These are phyloP conservation scores for Protomyces gravidus DNA, from an alignment of 1,139 yeast genomes.

Conservation along the genomic window DNA sequence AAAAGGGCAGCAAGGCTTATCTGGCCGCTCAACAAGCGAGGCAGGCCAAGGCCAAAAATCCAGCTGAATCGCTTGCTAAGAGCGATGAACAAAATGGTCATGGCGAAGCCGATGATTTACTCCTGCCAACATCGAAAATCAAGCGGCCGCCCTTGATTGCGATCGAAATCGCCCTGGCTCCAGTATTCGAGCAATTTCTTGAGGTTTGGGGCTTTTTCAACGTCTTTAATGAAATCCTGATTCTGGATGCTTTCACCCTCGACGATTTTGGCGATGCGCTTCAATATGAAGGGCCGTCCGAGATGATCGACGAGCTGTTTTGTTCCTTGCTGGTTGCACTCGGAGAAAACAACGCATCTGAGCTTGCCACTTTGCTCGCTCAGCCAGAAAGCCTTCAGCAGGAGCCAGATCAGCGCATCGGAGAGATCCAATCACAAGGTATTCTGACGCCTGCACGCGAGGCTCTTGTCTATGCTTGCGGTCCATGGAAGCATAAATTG, in stretches of 20 bases:
- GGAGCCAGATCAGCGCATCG: slow-evolving; percentile 34
- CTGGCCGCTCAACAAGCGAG: slow-evolving; percentile 30
- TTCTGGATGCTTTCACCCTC: slow-evolving; percentile 68
- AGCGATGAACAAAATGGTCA: background rate
- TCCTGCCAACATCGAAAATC: slow-evolving; percentile 23
- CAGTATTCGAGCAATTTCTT: slow-evolving; percentile 40
- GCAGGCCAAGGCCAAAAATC: slow-evolving; percentile 14
- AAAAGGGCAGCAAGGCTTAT: slow-evolving; percentile 33
- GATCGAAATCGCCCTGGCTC: slow-evolving; percentile 28
- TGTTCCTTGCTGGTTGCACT: slow-evolving; percentile 49
- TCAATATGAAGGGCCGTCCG: slow-evolving; percentile 51
- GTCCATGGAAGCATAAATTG: slow-evolving; percentile 58
- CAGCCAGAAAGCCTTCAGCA: slow-evolving; percentile 32
- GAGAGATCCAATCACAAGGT: background rate
- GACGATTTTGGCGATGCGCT: slow-evolving; percentile 70
- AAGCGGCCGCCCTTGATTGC: slow-evolving; percentile 34
- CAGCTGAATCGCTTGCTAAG: background rate
- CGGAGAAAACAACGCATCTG: slow-evolving; percentile 36
- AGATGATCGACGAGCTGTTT: slow-evolving; percentile 64
- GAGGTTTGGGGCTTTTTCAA: slow-evolving; percentile 75
- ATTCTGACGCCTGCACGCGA: slow-evolving; percentile 8
- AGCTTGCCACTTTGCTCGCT: slow-evolving; percentile 27
- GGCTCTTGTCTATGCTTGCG: slow-evolving; percentile 28
- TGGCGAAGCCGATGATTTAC: slow-evolving; percentile 32
- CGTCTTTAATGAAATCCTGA: slow-evolving; percentile 60